Conservation (phyloP, 2,329 filamentous ascomycete genomes). For the Botrytis pseudocinerea region DNA sequence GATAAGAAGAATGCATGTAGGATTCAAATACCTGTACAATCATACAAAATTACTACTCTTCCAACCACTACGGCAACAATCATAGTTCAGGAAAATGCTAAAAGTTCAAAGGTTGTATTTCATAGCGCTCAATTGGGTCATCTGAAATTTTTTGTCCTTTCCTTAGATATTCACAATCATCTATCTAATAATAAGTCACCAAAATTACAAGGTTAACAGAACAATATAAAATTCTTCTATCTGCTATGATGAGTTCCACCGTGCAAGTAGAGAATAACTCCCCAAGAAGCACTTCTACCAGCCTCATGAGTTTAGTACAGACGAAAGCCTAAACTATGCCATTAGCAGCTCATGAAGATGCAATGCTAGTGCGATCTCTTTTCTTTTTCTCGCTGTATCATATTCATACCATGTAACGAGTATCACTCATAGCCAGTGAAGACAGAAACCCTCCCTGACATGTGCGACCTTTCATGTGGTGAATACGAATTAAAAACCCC, state of each 20-base stretch:
- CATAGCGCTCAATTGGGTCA: background rate
- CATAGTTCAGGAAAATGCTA: background rate
- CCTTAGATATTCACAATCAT: background rate
- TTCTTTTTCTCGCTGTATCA: background rate
- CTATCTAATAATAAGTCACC: background rate
- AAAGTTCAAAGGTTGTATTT: background rate
- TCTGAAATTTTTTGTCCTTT: background rate
- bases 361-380: background rate
- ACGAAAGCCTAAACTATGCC: background rate
- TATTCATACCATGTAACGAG: background rate
- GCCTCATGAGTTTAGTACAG: slow-evolving; percentile 8
- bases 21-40: background rate
- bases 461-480: background rate
- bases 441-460: background rate
- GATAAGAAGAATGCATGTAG: background rate
- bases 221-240: background rate
- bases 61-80: background rate
- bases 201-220: background rate
- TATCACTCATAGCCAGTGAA: background rate
- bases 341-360: background rate
- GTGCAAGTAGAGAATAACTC: background rate
- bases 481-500: background rate
- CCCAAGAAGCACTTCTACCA: background rate
- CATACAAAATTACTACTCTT: background rate
- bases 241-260: background rate